These are phyloP conservation scores for Coniferiporia weirii DNA, from an alignment of 1,284 basidiomycete genomes.

Conservation along the genomic window DNA sequence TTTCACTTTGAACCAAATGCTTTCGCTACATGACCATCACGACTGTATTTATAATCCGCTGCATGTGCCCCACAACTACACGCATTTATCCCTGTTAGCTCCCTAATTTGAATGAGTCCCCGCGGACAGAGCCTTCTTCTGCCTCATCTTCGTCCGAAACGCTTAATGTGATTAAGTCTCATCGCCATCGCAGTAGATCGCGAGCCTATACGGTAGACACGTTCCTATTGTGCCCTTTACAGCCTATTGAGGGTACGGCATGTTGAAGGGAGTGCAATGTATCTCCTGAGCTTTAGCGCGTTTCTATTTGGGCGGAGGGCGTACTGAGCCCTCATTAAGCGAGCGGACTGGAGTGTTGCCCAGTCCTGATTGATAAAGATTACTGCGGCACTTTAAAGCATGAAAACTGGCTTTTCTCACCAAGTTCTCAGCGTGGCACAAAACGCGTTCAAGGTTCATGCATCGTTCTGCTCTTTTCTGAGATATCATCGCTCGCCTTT, in stretches of 20 bases:
- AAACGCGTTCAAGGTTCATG: too few species aligned
- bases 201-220: too few species aligned
- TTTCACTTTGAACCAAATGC: neutral
- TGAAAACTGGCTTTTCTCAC: neutral
- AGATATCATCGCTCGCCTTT: neutral
- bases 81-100: neutral
- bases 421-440: neutral
- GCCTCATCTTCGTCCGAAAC: too few species aligned
- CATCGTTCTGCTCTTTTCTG: neutral
- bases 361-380: neutral
- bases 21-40: neutral
- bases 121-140: neutral
- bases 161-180: too few species aligned
- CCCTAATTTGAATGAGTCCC: neutral
- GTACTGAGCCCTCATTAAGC: neutral
- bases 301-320: too few species aligned
- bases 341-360: neutral
- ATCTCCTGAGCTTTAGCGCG: too few species aligned
- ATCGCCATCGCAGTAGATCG: too few species aligned
- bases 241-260: too few species aligned
- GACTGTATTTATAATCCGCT: neutral
- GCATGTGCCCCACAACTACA: neutral
- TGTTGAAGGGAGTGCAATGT: too few species aligned
- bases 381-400: neutral
- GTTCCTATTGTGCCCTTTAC: too few species aligned